Percentiles rank a stretch among this genome's conserved stretches.
phyloP scores from a whole-genome alignment of 345 rosid species.

The Citropsis articulata region DNA sequence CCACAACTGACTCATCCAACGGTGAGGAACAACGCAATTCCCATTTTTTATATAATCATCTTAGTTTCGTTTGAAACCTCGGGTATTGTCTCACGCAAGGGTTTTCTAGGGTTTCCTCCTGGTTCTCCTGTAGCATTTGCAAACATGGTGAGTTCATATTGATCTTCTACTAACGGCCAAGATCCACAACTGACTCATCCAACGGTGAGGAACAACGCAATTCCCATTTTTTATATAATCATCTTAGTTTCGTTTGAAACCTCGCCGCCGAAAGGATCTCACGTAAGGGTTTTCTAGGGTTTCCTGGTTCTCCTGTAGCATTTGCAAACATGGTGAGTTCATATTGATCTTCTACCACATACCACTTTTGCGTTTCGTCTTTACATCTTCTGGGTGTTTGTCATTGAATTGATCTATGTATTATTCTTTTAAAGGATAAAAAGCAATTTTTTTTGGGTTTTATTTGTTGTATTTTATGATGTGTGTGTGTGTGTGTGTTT shows the following conservation, averaged over 20 bases:
- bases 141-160: no score
- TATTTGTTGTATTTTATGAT: neutral
- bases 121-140: no score
- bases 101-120: no score
- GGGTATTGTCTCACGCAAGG: no score
- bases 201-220: neutral
- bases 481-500: neutral
- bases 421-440: neutral
- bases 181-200: neutral
- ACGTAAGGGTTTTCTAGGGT: conserved; percentile 15
- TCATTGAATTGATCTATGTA: neutral
- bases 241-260: fast-evolving
- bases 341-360: neutral
- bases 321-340: conserved; percentile 2
- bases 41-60: no score
- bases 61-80: no score
- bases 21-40: no score
- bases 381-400: neutral
- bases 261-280: no score
- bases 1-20: no score
- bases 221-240: neutral
- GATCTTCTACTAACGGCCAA: no score
- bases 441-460: neutral
- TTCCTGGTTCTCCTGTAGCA: neutral
- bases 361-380: neutral